Percentiles rank a stretch among this genome's conserved stretches.
These are phyloP conservation scores for Oryza glumipatula DNA, from an alignment of 176 grass and related monocot species.

Conservation along the genomic window DNA sequence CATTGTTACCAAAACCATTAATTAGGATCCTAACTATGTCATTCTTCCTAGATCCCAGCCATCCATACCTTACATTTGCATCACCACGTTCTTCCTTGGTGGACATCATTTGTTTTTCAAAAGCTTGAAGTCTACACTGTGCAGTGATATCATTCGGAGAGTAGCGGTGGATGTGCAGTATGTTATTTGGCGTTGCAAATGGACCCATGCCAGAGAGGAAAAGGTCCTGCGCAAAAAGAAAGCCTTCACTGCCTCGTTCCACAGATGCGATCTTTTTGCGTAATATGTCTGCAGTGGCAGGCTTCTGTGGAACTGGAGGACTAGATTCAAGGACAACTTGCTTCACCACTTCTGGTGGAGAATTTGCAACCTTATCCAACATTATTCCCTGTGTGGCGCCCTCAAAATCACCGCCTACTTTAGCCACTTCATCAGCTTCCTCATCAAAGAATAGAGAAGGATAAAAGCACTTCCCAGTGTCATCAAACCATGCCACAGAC, in stretches of 20 bases:
- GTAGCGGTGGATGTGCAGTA: slow-evolving; percentile 70
- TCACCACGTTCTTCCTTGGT: slow-evolving; percentile 56
- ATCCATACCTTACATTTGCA: slow-evolving; percentile 72
- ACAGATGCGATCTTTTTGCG: slow-evolving; percentile 66
- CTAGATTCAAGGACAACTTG: slow-evolving; percentile 65
- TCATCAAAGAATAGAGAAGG: slow-evolving; percentile 67
- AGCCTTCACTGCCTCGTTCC: slow-evolving; percentile 58
- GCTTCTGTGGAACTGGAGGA: slow-evolving; percentile 38
- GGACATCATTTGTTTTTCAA: slow-evolving; percentile 74
- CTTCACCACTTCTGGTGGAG: slow-evolving; percentile 63
- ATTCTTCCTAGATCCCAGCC: slow-evolving; percentile 77
- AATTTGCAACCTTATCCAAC: slow-evolving; percentile 39
- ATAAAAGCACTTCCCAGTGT: slow-evolving; percentile 60
- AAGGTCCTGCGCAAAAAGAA: slow-evolving; percentile 56
- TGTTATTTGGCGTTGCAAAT: slow-evolving; percentile 56
- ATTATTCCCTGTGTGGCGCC: slow-evolving; percentile 39
- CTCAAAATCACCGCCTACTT: slow-evolving; percentile 22
- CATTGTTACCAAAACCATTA: slow-evolving; percentile 64
- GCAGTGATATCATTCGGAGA: slow-evolving; percentile 67
- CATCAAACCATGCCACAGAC: slow-evolving; percentile 78
- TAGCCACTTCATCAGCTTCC: slow-evolving; percentile 25
- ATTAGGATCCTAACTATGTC: slow-evolving; percentile 77
- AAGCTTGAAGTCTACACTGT: slow-evolving; percentile 64
- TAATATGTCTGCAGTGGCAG: slow-evolving; percentile 55
- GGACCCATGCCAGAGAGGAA: slow-evolving; percentile 83